Percentiles rank a stretch among this genome's conserved stretches.
These are phyloP conservation scores for Pleurotus ostreatus DNA, from an alignment of 768 basidiomycete species.

Conservation along the genomic window DNA sequence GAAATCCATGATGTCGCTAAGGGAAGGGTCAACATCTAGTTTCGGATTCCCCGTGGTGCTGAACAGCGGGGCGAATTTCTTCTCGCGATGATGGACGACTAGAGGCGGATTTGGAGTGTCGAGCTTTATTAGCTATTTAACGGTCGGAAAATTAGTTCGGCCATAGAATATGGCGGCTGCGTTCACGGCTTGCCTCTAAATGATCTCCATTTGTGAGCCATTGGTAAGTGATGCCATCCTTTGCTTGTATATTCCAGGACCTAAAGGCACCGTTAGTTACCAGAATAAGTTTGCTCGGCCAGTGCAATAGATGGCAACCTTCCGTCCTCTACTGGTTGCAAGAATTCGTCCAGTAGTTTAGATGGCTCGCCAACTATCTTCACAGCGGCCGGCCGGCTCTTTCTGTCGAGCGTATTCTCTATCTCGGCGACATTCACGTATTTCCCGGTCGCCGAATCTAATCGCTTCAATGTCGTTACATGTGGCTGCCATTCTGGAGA, in stretches of 20 bases:
- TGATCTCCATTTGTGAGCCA: constrained; percentile 1
- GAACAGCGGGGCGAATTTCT: neutral
- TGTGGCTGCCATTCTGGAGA: constrained; percentile 2
- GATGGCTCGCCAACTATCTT: neutral
- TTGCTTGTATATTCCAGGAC: neutral
- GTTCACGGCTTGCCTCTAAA: neutral
- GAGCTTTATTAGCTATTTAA: neutral
- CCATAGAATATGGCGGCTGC: neutral
- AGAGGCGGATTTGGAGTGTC: neutral
- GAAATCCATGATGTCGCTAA: neutral
- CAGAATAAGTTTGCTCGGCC: neutral
- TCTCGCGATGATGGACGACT: constrained; percentile 1
- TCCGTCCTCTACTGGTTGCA: neutral
- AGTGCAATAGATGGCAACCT: neutral
- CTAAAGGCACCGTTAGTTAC: neutral
- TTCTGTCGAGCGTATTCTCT: neutral
- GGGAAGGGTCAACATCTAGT: neutral
- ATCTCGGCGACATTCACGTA: neutral
- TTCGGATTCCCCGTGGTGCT: neutral
- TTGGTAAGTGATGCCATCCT: neutral
- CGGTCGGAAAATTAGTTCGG: neutral
- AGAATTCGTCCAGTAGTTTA: neutral
- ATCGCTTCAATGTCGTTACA: neutral
- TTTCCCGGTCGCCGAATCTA: neutral
- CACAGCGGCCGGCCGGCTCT: neutral